Percentiles rank a stretch among this genome's conserved stretches.
Evolutionary conservation across 768 basidiomycete genomes (phyloP).

Genomic region (Termitomyces sp.): DNA sequence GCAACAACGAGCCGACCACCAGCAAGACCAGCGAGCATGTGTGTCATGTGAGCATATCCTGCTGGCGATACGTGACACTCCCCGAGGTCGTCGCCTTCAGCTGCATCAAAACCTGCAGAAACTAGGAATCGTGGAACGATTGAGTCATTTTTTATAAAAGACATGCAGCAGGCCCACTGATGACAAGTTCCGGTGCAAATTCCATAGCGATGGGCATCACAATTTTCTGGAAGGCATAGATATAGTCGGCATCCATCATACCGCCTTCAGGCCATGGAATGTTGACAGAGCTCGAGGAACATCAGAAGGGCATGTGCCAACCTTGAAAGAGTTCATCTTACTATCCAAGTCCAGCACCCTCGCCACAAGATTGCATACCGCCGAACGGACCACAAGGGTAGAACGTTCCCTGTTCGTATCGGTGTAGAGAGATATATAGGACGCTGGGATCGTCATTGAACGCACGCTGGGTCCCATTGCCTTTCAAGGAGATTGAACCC

Average conservation of each 20-base stretch:
- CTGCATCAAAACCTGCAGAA: conserved; percentile 97
- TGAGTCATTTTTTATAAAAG: not conserved
- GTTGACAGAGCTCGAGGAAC: conserved; percentile 73
- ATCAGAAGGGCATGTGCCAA: conserved; percentile 5
- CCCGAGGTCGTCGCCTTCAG: conserved; percentile 86
- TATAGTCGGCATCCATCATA: conserved; percentile 93
- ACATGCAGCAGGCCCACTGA: conserved; percentile 55
- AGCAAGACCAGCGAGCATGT: conserved; percentile 89
- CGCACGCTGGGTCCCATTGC: conserved; percentile 95
- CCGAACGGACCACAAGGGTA: conserved; percentile 95
- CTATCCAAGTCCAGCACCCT: conserved; percentile 81
- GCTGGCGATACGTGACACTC: conserved; percentile 87
- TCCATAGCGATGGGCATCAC: conserved; percentile 97
- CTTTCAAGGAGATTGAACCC: conserved; percentile 31
- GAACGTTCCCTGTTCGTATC: conserved; percentile 86
- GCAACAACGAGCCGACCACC: conserved; percentile 88
- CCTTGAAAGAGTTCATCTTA: conserved; percentile 33
- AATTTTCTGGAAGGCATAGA: conserved; percentile 92
- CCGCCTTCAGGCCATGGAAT: conserved; percentile 88
- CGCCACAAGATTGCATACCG: conserved; percentile 78
- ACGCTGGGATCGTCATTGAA: conserved; percentile 92
- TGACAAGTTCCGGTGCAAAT: conserved; percentile 92
- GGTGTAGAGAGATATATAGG: conserved; percentile 91
- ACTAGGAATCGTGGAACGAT: conserved; percentile 41
- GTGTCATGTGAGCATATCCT: conserved; percentile 98